These are phyloP conservation scores for Obelidium mucronatum DNA, from an alignment of 192 early-diverging fungal genomes.

Conservation along the genomic window DNA sequence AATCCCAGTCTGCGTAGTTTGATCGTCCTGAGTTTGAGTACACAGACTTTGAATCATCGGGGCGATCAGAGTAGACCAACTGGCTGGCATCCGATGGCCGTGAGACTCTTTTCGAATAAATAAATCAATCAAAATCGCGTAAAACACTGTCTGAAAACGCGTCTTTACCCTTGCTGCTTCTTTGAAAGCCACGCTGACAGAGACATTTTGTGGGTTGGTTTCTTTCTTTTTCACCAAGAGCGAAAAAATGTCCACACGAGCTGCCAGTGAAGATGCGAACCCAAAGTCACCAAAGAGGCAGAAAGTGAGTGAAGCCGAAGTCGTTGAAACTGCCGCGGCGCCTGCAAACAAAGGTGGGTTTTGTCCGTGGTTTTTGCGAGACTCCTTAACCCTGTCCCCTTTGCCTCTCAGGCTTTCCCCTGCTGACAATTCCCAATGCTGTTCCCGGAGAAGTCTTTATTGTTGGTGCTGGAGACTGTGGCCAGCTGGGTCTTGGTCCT, in stretches of 20 bases:
- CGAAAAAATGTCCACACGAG: background rate
- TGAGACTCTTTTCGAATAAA: no score
- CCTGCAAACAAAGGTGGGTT: no score
- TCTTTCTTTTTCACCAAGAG: background rate
- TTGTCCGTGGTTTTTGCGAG: no score
- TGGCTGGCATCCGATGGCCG: no score
- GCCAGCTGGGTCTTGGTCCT: conserved; percentile 90
- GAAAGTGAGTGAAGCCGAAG: background rate
- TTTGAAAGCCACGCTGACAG: background rate
- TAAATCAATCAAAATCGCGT: no score
- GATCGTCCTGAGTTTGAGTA: no score
- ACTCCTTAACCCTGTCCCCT: no score
- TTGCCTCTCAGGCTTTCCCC: background rate
- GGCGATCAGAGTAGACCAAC: no score
- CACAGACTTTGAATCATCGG: background rate
- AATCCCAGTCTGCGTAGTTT: background rate
- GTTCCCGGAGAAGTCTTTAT: conserved; percentile 74
- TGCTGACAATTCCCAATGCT: background rate
- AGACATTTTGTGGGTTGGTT: background rate
- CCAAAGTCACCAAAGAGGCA: background rate
- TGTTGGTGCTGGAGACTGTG: conserved; percentile 89
- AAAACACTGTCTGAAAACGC: no score
- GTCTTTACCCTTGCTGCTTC: background rate
- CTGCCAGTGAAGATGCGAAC: background rate
- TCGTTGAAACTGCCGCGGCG: background rate